Base-by-base conservation (phyloP, 192 early-diverging fungal genomes). In the Coemansia sp. region DNA sequence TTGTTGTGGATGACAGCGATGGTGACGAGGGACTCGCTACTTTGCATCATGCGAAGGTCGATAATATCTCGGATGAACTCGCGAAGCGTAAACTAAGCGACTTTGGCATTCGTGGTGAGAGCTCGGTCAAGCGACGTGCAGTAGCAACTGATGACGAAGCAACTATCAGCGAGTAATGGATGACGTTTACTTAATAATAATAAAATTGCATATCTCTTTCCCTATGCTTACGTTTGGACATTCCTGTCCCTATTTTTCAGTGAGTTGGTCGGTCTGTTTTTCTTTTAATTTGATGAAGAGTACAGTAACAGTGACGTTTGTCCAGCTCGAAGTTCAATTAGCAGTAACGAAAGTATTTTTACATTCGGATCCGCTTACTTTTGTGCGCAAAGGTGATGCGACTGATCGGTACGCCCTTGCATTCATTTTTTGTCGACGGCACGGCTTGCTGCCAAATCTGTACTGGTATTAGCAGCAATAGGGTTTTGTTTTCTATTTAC, bases 61-160 rank as follows among this genome's bases (percentile, higher is more conserved):
- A 57, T 3, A 4, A 45, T 29, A 67, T 70, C 21, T 76, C 74
- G 14, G 69, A 71, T 23, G 75, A 76, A 32, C 65, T 71, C 23
- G 31, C 60, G 21, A 76, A 76, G 37, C 75, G 75, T n/a, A 70
- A 70, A 44, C 59, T 71, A 11, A 55, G 46, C 21, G 75, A 71
- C 2, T 21, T 48, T 9, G 25, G 37, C 37, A 8, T 12, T 23
- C 25, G 5, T 1, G 25, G 29, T 39, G 50, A 44, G 32, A 53
- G 27, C 8, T 19, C 31, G 1, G n/a, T 45, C 27, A 76, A 76
- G 17, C 68, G 75, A 17, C 75, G 75, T 5, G 75, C 75, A 34
- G 53, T 67, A 42, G 68, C 44, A 14, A 48, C 57, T 27, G 63
- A 59, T 32, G 55, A 69, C 29, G 27, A 45, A 29, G 9, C 50